Evolutionary conservation across 345 rosid species (phyloP), one percentile per base, ranked within the genome.

Genomic region (Eucalyptus albens): DNA sequence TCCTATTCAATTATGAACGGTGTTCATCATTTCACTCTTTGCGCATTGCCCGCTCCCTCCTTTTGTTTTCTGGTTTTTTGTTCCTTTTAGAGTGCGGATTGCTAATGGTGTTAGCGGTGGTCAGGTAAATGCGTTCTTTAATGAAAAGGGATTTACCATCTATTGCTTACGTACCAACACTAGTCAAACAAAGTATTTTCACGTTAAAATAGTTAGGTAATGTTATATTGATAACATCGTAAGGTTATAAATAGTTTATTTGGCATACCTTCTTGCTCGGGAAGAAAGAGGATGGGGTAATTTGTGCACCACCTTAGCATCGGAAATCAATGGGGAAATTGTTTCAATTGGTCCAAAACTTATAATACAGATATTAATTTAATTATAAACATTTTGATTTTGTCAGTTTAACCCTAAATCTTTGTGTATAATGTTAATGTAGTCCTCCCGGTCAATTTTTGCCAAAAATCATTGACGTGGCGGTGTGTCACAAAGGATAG

Each of bases 391-490:
- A 15, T 65, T 65, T 65, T 3, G 40, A 65, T 15, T n/a, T n/a
- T 65, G 11, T 2, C 11, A 8, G 1, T n/a, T 65, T 65, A n/a
- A 1, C 16, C 24, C 22, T 67, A 67, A 67, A 67, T 31, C 22
- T 16, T 33, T 33, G 6, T 5, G 2, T 5, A 3, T 4, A 9
- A 33, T 33, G 10, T 33, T 17, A 31, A 33, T 17, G 44, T 16
- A 33, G 26, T 33, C 22, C 3, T 33, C 6, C 2, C 1, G 4
- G 2, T 16, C 6, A 17, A 69, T 2, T 69, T 33, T 69, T 69
- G 6, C 13, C 0, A 0, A 1, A 67, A 67, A 9, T 17, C 4
- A 51, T 3, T 51, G 9, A 51, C 1, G 22, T 7, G 4, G 22
- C 9, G 9, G 9, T 51, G 22, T 7, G 22, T 17, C 56, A 51